Conservation (phyloP, 2,329 filamentous ascomycete species). For the Trichoderma oligosporum region DNA sequence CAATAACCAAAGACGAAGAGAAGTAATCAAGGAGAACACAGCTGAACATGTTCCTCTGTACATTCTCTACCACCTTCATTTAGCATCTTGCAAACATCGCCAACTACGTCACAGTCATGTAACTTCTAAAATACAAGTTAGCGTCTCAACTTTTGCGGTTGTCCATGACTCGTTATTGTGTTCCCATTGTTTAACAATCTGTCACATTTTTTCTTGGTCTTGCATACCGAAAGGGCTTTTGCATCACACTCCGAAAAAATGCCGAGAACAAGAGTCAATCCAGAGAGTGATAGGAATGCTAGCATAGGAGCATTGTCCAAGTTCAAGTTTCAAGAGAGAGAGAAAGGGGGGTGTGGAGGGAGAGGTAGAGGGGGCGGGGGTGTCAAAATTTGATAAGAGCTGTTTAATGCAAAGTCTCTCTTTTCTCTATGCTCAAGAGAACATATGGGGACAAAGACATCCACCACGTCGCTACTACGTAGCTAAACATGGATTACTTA, state of each 20-base stretch:
- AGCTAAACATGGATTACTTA: no score
- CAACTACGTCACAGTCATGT: background rate
- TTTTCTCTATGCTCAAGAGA: background rate
- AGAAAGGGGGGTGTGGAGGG: background rate
- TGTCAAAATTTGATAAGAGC: no score
- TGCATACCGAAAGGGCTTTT: background rate
- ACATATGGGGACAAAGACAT: background rate
- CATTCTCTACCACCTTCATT: background rate
- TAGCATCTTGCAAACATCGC: background rate
- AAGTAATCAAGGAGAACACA: background rate
- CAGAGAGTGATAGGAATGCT: background rate
- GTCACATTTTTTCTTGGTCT: conserved; percentile 4
- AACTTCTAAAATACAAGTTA: background rate
- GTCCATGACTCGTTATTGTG: background rate
- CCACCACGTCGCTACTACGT: background rate
- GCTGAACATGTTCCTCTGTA: background rate
- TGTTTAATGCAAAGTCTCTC: no score
- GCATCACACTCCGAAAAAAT: background rate
- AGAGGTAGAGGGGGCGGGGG: background rate
- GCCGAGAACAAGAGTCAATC: background rate
- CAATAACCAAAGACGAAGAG: no score
- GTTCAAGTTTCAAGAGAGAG: no score
- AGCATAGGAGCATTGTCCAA: background rate
- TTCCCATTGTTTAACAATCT: background rate
- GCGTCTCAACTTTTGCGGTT: background rate